Evolutionary conservation across 1,284 basidiomycete species (phyloP).

Genomic region (Irpex sp.): DNA sequence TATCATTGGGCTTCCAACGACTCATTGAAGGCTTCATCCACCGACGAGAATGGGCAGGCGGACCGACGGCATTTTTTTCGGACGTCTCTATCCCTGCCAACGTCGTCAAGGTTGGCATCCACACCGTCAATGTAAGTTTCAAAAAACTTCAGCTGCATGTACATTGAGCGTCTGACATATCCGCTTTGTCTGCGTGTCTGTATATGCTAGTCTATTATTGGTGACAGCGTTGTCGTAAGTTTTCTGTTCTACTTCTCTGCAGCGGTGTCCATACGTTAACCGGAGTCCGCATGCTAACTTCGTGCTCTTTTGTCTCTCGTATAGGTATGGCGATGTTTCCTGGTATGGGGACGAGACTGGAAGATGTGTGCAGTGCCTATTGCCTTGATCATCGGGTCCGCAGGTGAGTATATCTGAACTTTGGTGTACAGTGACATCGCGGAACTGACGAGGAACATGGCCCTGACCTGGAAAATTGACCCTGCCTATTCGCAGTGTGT

Average conservation of each 20-base stretch:
- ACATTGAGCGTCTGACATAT: not conserved
- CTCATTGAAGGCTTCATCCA: slow-evolving; percentile 36
- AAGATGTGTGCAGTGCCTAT: slow-evolving; percentile 28
- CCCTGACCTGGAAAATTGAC: too few species aligned
- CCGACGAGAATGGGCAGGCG: slow-evolving; percentile 29
- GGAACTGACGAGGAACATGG: not conserved
- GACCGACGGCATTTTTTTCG: slow-evolving; percentile 34
- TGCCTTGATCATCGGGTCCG: slow-evolving; percentile 30
- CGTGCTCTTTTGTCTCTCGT: too few species aligned
- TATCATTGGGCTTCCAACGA: slow-evolving; percentile 35
- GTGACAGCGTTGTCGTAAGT: slow-evolving; percentile 34
- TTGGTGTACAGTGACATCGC: not conserved
- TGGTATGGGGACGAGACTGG: slow-evolving; percentile 34
- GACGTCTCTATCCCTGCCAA: slow-evolving; percentile 35
- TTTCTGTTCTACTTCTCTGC: too few species aligned
- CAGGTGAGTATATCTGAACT: slow-evolving; percentile 19
- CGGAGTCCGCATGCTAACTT: too few species aligned
- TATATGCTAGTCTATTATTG: slow-evolving; percentile 27
- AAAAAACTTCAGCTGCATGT: not conserved
- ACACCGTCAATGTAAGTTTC: slow-evolving; percentile 30
- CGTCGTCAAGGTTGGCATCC: slow-evolving; percentile 36
- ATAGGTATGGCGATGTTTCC: slow-evolving; percentile 35
- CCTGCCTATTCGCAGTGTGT: slow-evolving; percentile 21
- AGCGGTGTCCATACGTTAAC: too few species aligned
- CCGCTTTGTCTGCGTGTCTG: not conserved